Conservation (phyloP, 768 basidiomycete genomes). For the Boletus pseudopeckii region DNA sequence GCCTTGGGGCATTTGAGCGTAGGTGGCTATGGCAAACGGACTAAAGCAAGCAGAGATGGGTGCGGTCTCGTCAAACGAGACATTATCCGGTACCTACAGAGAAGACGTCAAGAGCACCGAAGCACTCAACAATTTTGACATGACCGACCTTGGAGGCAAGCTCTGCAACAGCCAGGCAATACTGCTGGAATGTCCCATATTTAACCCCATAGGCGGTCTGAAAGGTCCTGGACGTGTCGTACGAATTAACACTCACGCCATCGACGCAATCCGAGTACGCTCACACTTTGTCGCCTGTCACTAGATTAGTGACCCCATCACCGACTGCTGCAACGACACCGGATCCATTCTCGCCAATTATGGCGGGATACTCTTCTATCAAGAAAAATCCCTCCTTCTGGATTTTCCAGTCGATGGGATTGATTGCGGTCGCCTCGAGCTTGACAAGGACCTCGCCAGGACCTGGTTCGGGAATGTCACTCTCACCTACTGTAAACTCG, state of each 20-base stretch:
- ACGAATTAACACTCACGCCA: background rate
- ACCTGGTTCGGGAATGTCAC: slow-evolving; percentile 33
- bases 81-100: slow-evolving; percentile 29
- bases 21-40: slow-evolving; percentile 36
- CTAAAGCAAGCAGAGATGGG: slow-evolving; percentile 33
- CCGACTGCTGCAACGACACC: slow-evolving; percentile 39
- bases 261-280: background rate
- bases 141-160: slow-evolving; percentile 16
- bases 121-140: background rate
- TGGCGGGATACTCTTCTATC: slow-evolving; percentile 35
- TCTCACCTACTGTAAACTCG: slow-evolving; percentile 7
- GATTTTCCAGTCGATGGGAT: slow-evolving; percentile 38
- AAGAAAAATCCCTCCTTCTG: slow-evolving; percentile 5
- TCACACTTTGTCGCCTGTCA: slow-evolving; percentile 36
- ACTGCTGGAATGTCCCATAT: slow-evolving; percentile 22
- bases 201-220: background rate
- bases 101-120: background rate
- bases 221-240: background rate
- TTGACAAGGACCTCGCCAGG: slow-evolving; percentile 43
- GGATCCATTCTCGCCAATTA: slow-evolving; percentile 37
- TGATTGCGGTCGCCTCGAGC: slow-evolving; percentile 39
- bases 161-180: slow-evolving; percentile 19
- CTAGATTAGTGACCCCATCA: slow-evolving; percentile 31
- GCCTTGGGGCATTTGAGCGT: slow-evolving; percentile 22
- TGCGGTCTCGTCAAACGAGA: slow-evolving; percentile 37